These are phyloP conservation scores for Brassica balearica DNA, from an alignment of 441 rosid species.

Conservation along the genomic window DNA sequence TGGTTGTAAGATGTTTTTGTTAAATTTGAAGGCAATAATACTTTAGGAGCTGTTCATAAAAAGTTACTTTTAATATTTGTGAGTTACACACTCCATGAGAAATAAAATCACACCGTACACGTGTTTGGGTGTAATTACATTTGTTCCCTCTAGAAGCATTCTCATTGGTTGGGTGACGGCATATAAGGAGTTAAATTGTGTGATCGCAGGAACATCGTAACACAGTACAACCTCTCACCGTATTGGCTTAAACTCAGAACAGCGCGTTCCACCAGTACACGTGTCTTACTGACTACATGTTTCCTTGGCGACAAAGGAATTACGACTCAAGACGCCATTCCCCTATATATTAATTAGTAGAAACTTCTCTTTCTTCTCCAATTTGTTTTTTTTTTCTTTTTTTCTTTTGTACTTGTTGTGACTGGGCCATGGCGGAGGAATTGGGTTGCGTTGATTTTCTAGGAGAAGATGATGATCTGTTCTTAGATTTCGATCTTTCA, in stretches of 20 bases:
- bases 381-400: neutral
- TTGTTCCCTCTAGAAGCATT: constrained; percentile 3
- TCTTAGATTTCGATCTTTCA: constrained; percentile 36
- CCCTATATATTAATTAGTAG: neutral
- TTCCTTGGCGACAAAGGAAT: constrained; percentile 43
- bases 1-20: too few species aligned
- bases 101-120: neutral
- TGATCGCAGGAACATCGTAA: neutral
- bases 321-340: neutral
- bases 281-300: constrained; percentile 1
- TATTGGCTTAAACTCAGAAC: constrained; percentile 14
- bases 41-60: neutral
- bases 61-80: neutral
- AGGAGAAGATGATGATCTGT: constrained; percentile 32
- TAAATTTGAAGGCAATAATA: too few species aligned
- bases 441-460: constrained; percentile 47
- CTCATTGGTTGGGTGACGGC: constrained; percentile 50
- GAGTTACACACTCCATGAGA: neutral
- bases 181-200: neutral
- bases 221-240: neutral
- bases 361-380: neutral
- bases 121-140: neutral
- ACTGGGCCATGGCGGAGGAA: constrained; percentile 40
- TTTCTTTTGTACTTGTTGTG: neutral
- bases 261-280: neutral